Base-by-base conservation (phyloP, 108 stramenopile species). In the Nitzschia palea region DNA sequence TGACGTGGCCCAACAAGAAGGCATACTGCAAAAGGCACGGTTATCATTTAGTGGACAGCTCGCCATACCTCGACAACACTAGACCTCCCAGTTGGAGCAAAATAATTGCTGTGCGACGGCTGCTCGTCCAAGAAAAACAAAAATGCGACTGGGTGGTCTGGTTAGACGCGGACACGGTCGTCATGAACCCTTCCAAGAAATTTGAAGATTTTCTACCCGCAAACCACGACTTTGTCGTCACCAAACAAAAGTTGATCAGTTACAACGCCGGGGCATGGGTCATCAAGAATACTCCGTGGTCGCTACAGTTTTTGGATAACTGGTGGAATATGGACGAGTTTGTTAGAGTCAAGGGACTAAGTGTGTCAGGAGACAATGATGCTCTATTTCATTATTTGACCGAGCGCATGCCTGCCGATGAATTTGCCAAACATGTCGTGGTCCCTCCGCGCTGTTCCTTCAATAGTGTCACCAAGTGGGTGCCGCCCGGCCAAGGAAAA, bases 141-240 rank as follows among this genome's bases (percentile, higher is more conserved):
- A 17, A 63, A 30, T 73, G 72, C 31, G 63, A 73, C 35, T 73
- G 72, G 72, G 63, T 73, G 2, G 12, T 73, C 18, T 73, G 72
- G 72, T 55, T 55, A 18, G 84, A 79, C 40, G 84, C 81, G 0
- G 67, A 82, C 52, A 74, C 72, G 2, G 76, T 82, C 33, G 70
- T 85, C 12, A 78, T 85, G 64, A 73, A 85, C 67, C 73, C 79
- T 12, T 70, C 78, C 29, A 77, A 51, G 26, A 34, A 56, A 8
- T 55, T 73, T 30, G 58, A 73, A 65, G 27, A 28, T 27, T 47
- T 73, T 18, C 30, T 73, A 27, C 72, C 72, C 3, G 47, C 47
- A 10, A 45, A 15, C 0, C 40, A 54, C 2, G 54, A 65, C 27
- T 55, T 73, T 29, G 35, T 73, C 23, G 72, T 65, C 23, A 55